phyloP scores from a whole-genome alignment of 805 yeast genomes.

The Candida bentonensis region DNA sequence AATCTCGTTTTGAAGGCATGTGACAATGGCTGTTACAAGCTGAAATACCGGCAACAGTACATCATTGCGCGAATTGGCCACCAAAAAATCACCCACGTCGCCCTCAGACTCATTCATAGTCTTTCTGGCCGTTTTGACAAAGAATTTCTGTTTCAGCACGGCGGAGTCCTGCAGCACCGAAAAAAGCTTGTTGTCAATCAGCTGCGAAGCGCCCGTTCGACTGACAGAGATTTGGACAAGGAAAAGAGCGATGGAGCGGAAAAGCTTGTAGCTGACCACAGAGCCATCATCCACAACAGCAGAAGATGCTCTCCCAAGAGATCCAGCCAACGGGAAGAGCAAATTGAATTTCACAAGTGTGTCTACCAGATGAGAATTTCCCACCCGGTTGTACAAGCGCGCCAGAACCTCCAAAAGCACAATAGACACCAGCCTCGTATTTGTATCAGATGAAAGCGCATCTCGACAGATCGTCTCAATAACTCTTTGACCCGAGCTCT shows the following conservation, averaged over 20 bases:
- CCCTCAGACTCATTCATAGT: neutral
- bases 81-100: neutral
- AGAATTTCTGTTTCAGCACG: neutral
- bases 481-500: slow-evolving; percentile 44
- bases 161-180: neutral
- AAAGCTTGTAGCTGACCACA: neutral
- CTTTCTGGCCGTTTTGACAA: neutral
- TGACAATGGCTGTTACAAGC: neutral
- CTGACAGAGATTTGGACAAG: neutral
- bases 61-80: neutral
- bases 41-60: neutral
- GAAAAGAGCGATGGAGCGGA: neutral
- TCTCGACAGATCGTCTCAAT: slow-evolving; percentile 59
- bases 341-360: slow-evolving; percentile 50
- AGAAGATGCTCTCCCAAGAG: slow-evolving; percentile 38
- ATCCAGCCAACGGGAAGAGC: slow-evolving; percentile 45
- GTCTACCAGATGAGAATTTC: slow-evolving; percentile 43
- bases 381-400: slow-evolving; percentile 35
- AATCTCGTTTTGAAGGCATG: neutral
- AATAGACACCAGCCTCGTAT: slow-evolving; percentile 62
- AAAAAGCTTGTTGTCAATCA: neutral
- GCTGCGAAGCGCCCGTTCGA: neutral
- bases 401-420: slow-evolving; percentile 52
- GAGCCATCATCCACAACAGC: neutral
- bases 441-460: slow-evolving; percentile 65